A percentile compares a stretch with the other conserved stretches of the same genome.
Evolutionary conservation across 129 eudicot species (phyloP).

Genomic region (sunflower (Helianthus annuus)): DNA sequence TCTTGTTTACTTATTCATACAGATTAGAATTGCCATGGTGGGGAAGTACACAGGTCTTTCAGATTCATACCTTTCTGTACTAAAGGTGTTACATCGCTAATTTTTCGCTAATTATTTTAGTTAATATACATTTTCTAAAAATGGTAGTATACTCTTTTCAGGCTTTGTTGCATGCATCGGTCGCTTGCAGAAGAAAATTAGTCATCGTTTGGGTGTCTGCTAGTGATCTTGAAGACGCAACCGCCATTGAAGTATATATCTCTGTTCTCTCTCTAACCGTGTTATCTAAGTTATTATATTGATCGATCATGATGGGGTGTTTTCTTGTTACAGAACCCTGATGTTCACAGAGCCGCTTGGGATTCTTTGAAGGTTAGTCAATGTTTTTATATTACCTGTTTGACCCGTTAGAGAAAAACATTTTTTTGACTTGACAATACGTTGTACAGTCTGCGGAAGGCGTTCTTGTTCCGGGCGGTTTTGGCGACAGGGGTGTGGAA

Average conservation of each 20-base stretch:
- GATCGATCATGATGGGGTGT: conserved; percentile 8
- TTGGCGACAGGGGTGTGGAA: conserved; percentile 44
- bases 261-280: neutral
- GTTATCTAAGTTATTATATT: neutral
- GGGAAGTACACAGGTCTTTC: conserved; percentile 94
- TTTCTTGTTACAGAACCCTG: conserved; percentile 68
- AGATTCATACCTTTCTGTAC: conserved; percentile 87
- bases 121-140: neutral
- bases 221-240: conserved; percentile 86
- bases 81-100: conserved; percentile 71
- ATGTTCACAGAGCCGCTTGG: conserved; percentile 69
- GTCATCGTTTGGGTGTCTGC: conserved; percentile 85
- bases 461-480: conserved; percentile 47
- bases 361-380: conserved; percentile 62
- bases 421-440: neutral
- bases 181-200: conserved; percentile 71
- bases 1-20: conserved; percentile 12
- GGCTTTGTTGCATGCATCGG: conserved; percentile 98
- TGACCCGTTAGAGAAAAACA: neutral
- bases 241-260: conserved; percentile 63
- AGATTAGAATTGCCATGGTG: conserved; percentile 95
- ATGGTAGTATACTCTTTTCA: conserved; percentile 23
- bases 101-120: no score
- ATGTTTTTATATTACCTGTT: neutral
- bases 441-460: conserved; percentile 68